These are phyloP conservation scores for Paramyrothecium sp. DNA, from an alignment of 2,329 filamentous ascomycete genomes.

Conservation along the genomic window DNA sequence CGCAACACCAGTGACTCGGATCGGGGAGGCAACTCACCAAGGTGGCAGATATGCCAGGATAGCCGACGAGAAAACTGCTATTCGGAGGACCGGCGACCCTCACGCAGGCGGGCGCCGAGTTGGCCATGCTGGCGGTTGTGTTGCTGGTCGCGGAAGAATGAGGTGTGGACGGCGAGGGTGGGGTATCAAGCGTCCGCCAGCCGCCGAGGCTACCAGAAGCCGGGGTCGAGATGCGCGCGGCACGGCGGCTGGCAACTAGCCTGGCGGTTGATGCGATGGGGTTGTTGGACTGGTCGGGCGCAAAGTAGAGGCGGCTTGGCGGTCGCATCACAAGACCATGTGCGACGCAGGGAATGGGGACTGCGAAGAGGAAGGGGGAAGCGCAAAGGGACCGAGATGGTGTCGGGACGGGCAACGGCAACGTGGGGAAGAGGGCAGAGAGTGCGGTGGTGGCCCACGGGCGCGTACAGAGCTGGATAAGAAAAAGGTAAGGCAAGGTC, in stretches of 20 bases:
- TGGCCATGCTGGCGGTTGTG: conserved; percentile 23
- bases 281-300: not conserved
- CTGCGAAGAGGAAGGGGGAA: too few species aligned
- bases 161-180: not conserved
- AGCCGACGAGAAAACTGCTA: conserved; percentile 93
- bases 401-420: too few species aligned
- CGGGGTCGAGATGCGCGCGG: not conserved
- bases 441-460: too few species aligned
- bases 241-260: not conserved
- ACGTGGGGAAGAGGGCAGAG: too few species aligned
- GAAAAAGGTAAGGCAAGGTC: not conserved
- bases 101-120: conserved; percentile 52
- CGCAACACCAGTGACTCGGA: too few species aligned
- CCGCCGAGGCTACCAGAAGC: not conserved
- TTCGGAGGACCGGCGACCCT: conserved; percentile 97
- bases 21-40: conserved; percentile 62
- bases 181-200: not conserved
- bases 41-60: conserved; percentile 96
- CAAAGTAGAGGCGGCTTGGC: not conserved
- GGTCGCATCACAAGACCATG: conserved; percentile 1
- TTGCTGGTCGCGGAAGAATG: not conserved
- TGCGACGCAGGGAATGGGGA: too few species aligned
- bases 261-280: not conserved
- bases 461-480: not conserved
- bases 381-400: too few species aligned